Base-by-base conservation (phyloP, 1,139 yeast genomes). In the Suhomyces ambrosiae region DNA sequence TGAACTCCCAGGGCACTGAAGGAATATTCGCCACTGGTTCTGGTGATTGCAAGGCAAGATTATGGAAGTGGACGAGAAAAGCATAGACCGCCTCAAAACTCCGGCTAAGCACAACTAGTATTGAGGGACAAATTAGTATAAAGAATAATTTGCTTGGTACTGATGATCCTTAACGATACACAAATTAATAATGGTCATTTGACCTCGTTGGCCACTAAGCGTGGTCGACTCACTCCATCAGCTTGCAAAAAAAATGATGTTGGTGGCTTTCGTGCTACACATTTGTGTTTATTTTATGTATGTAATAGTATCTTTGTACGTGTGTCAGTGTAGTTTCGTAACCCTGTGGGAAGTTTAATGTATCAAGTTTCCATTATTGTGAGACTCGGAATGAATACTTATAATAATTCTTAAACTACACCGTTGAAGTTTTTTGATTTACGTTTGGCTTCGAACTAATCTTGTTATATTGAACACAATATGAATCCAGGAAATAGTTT, bases 11-110 rank as follows among this genome's bases (percentile, higher is more conserved):
- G 45, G 85, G 83, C 41, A 71, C 78, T 38, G 89, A 86, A 52
- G 76, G 77, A 27, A 81, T 88, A 50, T 92, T 92, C 72, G 98
- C 97, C 38, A 90, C 97, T 12, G 98, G 98, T 44, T 80, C 90
- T 63, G 98, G 98, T 60, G 98, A 92, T 65, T 90, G 96, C 64
- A 87, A 90, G 62, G 97, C 97, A 28, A 79, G 97, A 67, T 86
- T 92, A 57, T 92, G 98, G 98, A 80, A 82, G 60, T 87, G 83
- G 82, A 74, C 65, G 47, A 62, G 54, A 49, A 49, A 48, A 38
- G 37, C 41, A 27, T 39, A 34, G 25, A 27, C 32, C n/a, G n/a
- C n/a, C n/a, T n/a, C n/a, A n/a, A n/a, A n/a, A n/a, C n/a, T n/a
- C n/a, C n/a, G 7, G 8, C 5, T 31, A n/a, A 23, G 10, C 22